Percentiles rank a stretch among this genome's conserved stretches.
These are phyloP conservation scores for Polyporus arcularius DNA, from an alignment of 768 basidiomycete genomes.

Conservation along the genomic window DNA sequence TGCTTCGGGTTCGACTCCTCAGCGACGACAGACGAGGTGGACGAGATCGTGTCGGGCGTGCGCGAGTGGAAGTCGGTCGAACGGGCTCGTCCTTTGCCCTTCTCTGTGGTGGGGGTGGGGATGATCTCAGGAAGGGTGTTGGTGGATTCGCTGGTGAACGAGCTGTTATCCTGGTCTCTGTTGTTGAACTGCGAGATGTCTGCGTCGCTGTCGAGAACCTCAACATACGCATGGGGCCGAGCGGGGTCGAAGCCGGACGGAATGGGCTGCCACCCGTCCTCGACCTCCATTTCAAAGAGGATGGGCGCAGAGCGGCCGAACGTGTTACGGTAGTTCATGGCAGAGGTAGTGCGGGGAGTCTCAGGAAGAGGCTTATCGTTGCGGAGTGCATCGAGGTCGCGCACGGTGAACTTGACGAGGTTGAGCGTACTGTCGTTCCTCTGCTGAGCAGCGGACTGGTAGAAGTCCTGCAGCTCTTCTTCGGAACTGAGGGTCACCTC, in stretches of 20 bases:
- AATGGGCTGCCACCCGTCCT: constrained; percentile 65
- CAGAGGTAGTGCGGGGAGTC: constrained; percentile 30
- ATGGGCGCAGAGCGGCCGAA: constrained; percentile 54
- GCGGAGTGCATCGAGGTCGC: constrained; percentile 50
- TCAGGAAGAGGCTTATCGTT: constrained; percentile 34
- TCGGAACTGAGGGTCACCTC: constrained; percentile 77
- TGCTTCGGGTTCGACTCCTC: constrained; percentile 52
- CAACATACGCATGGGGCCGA: constrained; percentile 63
- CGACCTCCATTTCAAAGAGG: constrained; percentile 46
- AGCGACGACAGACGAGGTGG: constrained; percentile 42
- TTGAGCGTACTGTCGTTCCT: constrained; percentile 23
- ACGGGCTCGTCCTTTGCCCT: constrained; percentile 51
- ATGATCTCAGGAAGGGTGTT: constrained; percentile 14
- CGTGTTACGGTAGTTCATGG: constrained; percentile 52
- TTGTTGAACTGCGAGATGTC: constrained; percentile 31
- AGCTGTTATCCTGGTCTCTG: constrained; percentile 19
- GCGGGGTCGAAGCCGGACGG: constrained; percentile 37
- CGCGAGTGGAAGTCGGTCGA: constrained; percentile 30
- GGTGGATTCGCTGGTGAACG: constrained; percentile 23
- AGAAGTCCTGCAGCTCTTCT: constrained; percentile 78
- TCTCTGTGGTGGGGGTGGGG: constrained; percentile 31
- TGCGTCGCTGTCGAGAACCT: constrained; percentile 49
- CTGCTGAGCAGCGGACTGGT: constrained; percentile 34
- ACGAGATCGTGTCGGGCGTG: constrained; percentile 37
- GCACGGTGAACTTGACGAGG: constrained; percentile 60